Evolutionary conservation across 2,329 filamentous ascomycete species (phyloP).

Genomic region (Fusarium gaditjirri): DNA sequence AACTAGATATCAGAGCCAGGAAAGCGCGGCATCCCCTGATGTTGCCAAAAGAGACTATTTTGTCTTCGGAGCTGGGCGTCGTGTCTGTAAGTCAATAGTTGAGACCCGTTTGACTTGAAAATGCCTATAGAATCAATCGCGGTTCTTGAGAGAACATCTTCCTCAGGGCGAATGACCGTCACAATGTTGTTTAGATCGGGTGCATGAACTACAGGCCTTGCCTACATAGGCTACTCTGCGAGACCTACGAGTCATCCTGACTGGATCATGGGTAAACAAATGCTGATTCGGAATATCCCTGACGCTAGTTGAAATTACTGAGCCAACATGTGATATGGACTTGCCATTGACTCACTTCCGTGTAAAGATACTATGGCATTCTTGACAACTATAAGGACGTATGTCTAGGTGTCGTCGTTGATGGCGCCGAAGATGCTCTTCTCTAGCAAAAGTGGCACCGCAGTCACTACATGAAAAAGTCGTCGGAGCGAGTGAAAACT

Average conservation of each 20-base stretch:
- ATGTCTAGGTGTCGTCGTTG: not conserved
- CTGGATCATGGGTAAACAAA: not conserved
- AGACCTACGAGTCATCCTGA: not conserved
- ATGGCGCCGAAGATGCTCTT: not conserved
- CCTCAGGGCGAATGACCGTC: not conserved
- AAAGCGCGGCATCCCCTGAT: not conserved
- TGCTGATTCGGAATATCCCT: not conserved
- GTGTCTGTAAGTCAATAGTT: not conserved
- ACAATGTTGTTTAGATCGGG: not conserved
- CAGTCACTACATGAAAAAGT: not conserved
- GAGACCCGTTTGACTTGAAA: not conserved
- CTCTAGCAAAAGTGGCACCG: not conserved
- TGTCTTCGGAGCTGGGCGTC: not conserved
- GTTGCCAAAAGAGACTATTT: not conserved
- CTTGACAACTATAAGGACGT: not conserved
- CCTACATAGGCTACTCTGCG: not conserved
- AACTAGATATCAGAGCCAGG: not conserved
- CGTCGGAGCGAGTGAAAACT: not conserved
- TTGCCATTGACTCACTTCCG: not conserved
- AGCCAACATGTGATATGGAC: accelerated
- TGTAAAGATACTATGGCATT: not conserved
- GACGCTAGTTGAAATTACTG: too few species aligned
- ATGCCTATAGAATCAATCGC: not conserved
- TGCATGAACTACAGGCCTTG: not conserved
- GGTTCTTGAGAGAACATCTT: not conserved